Percentiles rank a stretch among this genome's conserved stretches.
phyloP scores from a whole-genome alignment of 2,329 filamentous ascomycete species.

The Furcasterigmium furcatum region DNA sequence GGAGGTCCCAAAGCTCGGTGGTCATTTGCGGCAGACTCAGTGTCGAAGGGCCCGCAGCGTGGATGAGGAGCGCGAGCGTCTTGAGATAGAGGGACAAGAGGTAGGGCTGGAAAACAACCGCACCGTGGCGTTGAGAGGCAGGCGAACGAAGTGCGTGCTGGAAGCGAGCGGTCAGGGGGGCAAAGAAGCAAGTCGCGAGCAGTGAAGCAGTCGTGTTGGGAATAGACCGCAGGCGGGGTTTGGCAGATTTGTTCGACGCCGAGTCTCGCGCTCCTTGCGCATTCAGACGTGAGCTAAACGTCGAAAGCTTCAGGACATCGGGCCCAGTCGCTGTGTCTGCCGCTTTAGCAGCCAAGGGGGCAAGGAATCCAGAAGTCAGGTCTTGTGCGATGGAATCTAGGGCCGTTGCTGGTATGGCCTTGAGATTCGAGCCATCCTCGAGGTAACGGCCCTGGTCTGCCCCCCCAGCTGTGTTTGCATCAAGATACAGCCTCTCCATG shows the following conservation, averaged over 20 bases:
- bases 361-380: constrained; percentile 70
- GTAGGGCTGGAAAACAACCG: constrained; percentile 68
- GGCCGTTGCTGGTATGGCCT: constrained; percentile 51
- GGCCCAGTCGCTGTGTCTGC: constrained; percentile 79
- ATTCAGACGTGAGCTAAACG: constrained; percentile 74
- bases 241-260: too few species aligned
- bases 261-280: constrained; percentile 11
- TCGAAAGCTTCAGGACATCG: constrained; percentile 81
- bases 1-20: constrained; percentile 77
- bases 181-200: constrained; percentile 77
- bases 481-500: constrained; percentile 68
- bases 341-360: constrained; percentile 76
- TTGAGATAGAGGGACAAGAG: constrained; percentile 79
- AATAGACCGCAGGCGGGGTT: constrained; percentile 50
- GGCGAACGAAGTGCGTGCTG: constrained; percentile 55
- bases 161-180: constrained; percentile 79
- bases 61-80: constrained; percentile 78
- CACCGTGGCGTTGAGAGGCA: constrained; percentile 27
- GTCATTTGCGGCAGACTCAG: constrained; percentile 77
- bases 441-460: not conserved
- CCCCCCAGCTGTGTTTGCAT: constrained; percentile 14
- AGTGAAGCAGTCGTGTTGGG: constrained; percentile 77
- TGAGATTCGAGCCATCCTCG: constrained; percentile 31
- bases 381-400: constrained; percentile 66
- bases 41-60: constrained; percentile 79